Evolutionary conservation across 208 protist species (phyloP).

Genomic region (Trypanosoma platydactyli): DNA sequence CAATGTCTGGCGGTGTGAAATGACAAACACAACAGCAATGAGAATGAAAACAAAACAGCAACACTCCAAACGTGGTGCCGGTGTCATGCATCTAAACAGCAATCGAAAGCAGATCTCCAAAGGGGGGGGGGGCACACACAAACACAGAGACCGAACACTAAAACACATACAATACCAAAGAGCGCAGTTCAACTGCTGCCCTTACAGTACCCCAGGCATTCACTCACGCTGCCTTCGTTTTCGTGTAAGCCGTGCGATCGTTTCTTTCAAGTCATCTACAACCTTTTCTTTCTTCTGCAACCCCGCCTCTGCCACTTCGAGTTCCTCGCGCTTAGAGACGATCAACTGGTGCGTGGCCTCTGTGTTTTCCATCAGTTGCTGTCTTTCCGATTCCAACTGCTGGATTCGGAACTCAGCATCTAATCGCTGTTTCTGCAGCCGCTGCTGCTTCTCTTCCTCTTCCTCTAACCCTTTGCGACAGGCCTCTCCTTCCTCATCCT

Average conservation of each 20-base stretch:
- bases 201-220: not conserved
- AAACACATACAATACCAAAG: not conserved
- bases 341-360: constrained; percentile 42
- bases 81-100: not conserved
- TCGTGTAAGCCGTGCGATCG: constrained; percentile 36
- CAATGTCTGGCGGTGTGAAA: too few relatives aligned
- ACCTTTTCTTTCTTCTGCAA: constrained; percentile 34
- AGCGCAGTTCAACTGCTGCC: not conserved
- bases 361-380: constrained; percentile 60
- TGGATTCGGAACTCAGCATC: constrained; percentile 31
- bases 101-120: too few relatives aligned
- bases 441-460: constrained; percentile 19
- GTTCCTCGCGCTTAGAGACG: constrained; percentile 26
- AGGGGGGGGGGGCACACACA: too few relatives aligned
- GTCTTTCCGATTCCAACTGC: constrained; percentile 45
- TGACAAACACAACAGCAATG: constrained; percentile 10
- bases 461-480: constrained; percentile 8
- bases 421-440: constrained; percentile 11
- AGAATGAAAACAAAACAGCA: constrained; percentile 13
- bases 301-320: constrained; percentile 32
- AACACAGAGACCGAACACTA: not conserved
- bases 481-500: constrained; percentile 1
- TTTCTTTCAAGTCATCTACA: constrained; percentile 39
- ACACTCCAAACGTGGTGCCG: not conserved
- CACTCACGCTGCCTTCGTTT: constrained; percentile 21